Evolutionary conservation across 768 basidiomycete genomes (phyloP), one percentile per base, ranked within the genome.

Genomic region (Tylopilus sp.): DNA sequence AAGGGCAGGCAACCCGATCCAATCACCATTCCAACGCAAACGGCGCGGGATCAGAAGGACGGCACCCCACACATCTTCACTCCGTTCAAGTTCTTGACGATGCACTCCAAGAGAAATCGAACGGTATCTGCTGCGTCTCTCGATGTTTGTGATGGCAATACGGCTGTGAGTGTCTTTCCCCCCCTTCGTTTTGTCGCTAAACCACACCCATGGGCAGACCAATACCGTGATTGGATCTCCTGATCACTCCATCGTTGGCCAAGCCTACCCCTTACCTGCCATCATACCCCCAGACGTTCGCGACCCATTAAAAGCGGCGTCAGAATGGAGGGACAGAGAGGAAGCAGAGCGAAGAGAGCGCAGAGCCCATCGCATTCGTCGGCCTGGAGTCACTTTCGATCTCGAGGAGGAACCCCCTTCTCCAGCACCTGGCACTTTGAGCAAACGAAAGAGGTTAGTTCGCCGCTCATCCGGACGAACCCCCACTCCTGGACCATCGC

Each of bases 151-250:
- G 83, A 90, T 62, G 89, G 89, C 33, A 71, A 70, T 28, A 89
- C 87, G 50, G 85, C 86, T 45, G 89, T 91, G 68, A 70, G 86
- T 63, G 31, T 34, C 10, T 24, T n/a, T 4, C 47, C 22, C 13
- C 17, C 4, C 38, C 12, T 26, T 30, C 28, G n/a, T 37, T 21
- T 22, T 22, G 7, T 52, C 3, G 21, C 37, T 29, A 55, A 24
- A 59, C 50, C 14, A 43, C 50, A 44, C 34, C 45, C 47, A 12
- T 60, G 5, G 38, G 43, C 33, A 86, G 85, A 70, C 83, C 16
- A 90, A 83, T 60, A 89, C 89, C 25, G 80, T 87, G 40, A 67
- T 90, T 25, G 87, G 86, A 16, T 87, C 86, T 4, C 89, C 89
- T 6, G 86, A 83, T 13, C 80, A 81, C 17, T 91, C 89, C 3